phyloP scores from a whole-genome alignment of 1,284 basidiomycete species.

The Calocybe gambosa region DNA sequence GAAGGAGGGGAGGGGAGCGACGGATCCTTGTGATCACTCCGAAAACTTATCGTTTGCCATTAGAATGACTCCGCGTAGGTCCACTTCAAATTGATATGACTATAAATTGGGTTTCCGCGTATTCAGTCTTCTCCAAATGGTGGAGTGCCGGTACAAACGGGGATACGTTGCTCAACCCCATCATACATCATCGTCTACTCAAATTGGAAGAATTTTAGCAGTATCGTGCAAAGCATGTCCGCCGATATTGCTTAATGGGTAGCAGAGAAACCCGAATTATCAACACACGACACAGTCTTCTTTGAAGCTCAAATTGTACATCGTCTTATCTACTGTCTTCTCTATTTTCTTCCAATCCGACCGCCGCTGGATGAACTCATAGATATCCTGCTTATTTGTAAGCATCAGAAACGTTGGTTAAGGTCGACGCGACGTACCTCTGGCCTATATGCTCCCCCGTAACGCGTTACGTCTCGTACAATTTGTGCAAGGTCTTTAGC shows the following conservation, averaged over 20 bases:
- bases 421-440: conserved; percentile 35
- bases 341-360: conserved; percentile 98
- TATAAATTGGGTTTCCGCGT: no score
- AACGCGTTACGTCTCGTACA: background rate
- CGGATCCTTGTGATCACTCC: no score
- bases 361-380: conserved; percentile 89
- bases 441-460: background rate
- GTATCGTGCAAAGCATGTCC: background rate
- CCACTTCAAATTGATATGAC: no score
- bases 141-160: no score
- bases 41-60: no score
- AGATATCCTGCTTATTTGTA: conserved; percentile 63
- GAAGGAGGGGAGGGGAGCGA: no score
- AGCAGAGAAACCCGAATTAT: background rate
- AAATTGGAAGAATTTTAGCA: background rate
- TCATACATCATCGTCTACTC: no score
- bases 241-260: no score
- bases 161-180: no score
- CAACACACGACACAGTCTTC: conserved; percentile 71
- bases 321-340: conserved; percentile 89
- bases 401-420: background rate
- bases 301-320: conserved; percentile 91
- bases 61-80: no score
- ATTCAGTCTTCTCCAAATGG: no score
- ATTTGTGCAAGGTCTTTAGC: conserved; percentile 44